Evolutionary conservation across 257 asterid genomes (phyloP), one percentile per base, ranked within the genome.

Genomic region (Haberlea rhodopensis): DNA sequence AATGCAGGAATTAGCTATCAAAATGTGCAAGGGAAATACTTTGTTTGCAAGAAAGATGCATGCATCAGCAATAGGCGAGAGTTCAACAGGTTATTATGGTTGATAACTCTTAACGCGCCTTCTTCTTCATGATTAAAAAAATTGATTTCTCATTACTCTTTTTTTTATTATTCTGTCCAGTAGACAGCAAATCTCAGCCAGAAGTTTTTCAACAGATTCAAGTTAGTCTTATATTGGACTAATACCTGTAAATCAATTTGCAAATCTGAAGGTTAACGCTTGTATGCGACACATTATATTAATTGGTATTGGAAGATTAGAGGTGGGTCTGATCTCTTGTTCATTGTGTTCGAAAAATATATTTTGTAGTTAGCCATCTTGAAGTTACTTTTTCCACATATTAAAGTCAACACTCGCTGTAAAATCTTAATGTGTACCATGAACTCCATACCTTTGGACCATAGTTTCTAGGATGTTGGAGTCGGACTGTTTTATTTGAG

Each of bases 151-250:
- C 9, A 60, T 53, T 67, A 55, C 54, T 10, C 46, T 40, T 56
- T 75, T 24, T 51, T 62, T 70, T 59, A 13, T 43, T 63, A 43
- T n/a, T n/a, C n/a, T 76, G 62, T 53, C 54, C 84, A 86, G 97
- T 72, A 74, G 76, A 63, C 76, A 40, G 57, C 68, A 53, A 72
- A 79, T 57, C 61, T 52, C 48, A 40, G 71, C 60, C 56, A 80
- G 89, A 73, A 68, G 73, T 13, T 88, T 84, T 75, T 86, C 95
- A 62, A 65, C 94, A 18, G 81, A 78, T 67, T 74, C 95, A 81
- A 94, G 97, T 90, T 71, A 73, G 84, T 75, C 53, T 72, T 7
- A 53, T 48, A 63, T 25, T 59, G 45, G 45, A 57, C 19, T 37
- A 11, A 63, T 60, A 40, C 32, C 11, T 7, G 32, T 53, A 37